These are phyloP conservation scores for Macrolepiota albuminosa DNA, from an alignment of 768 basidiomycete species.

Conservation along the genomic window DNA sequence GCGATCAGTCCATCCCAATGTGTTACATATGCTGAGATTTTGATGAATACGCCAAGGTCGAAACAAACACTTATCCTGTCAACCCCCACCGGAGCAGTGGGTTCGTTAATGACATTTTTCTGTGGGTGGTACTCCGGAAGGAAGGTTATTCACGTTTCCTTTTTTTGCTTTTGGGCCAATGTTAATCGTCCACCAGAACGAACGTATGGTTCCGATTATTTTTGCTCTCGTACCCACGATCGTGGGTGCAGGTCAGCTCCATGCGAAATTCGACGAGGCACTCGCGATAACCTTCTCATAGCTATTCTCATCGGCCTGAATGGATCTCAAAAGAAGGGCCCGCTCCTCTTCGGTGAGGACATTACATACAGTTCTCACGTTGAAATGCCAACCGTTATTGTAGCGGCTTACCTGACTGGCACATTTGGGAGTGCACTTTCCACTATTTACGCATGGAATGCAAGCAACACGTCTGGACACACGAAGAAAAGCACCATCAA, in stretches of 20 bases:
- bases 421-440: slow-evolving; percentile 59
- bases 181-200: slow-evolving; percentile 28
- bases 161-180: neutral
- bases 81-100: slow-evolving; percentile 51
- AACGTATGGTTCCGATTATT: slow-evolving; percentile 58
- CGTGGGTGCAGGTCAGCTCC: slow-evolving; percentile 42
- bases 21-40: neutral
- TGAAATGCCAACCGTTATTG: neutral
- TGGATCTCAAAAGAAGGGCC: slow-evolving; percentile 42
- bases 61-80: slow-evolving; percentile 56
- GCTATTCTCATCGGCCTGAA: slow-evolving; percentile 54
- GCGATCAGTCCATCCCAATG: neutral
- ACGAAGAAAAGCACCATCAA: slow-evolving; percentile 70
- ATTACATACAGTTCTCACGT: neutral
- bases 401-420: slow-evolving; percentile 46
- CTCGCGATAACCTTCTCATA: slow-evolving; percentile 8
- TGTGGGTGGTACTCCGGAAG: slow-evolving; percentile 66
- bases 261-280: neutral
- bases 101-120: slow-evolving; percentile 39
- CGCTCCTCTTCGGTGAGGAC: slow-evolving; percentile 46
- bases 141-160: slow-evolving; percentile 32
- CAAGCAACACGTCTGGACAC: slow-evolving; percentile 58
- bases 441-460: slow-evolving; percentile 59
- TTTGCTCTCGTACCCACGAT: slow-evolving; percentile 57
- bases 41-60: slow-evolving; percentile 29